Conservation (phyloP, 2,329 filamentous ascomycete species). For the Pleurostoma richardsiae region DNA sequence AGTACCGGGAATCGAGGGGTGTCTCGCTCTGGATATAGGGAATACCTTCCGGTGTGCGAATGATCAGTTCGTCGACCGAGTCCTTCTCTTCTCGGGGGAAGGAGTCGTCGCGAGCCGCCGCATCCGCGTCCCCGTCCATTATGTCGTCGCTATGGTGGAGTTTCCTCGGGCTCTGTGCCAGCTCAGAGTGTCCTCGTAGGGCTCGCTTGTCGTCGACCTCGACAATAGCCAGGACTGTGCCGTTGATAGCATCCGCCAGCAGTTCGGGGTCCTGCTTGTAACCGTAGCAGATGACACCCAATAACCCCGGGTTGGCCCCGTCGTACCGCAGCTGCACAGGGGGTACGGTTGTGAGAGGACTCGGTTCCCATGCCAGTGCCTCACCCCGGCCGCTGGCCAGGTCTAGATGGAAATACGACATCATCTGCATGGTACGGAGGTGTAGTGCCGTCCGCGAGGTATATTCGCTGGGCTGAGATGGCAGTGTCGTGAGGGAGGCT, state of each 20-base stretch:
- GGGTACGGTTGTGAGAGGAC: slow-evolving; percentile 47
- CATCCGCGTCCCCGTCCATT: slow-evolving; percentile 3
- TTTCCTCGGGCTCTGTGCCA: too few species aligned
- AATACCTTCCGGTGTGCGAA: slow-evolving; percentile 46
- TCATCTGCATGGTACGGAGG: slow-evolving; percentile 68
- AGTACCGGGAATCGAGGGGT: slow-evolving; percentile 56
- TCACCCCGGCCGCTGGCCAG: slow-evolving; percentile 4
- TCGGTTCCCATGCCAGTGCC: slow-evolving; percentile 39
- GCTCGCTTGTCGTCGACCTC: slow-evolving; percentile 47
- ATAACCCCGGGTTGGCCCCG: slow-evolving; percentile 44
- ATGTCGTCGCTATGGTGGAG: neutral
- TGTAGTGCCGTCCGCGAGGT: slow-evolving; percentile 58
- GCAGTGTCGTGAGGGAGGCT: slow-evolving; percentile 43
- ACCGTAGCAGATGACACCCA: slow-evolving; percentile 65
- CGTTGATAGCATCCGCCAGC: slow-evolving; percentile 62
- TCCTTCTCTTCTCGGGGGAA: too few species aligned
- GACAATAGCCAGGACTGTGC: slow-evolving; percentile 64
- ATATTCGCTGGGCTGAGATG: slow-evolving; percentile 53
- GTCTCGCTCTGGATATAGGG: slow-evolving; percentile 55
- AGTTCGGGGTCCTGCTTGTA: slow-evolving; percentile 55
- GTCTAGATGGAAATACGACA: slow-evolving; percentile 68
- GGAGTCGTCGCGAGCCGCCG: slow-evolving; percentile 10
- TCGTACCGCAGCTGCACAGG: slow-evolving; percentile 62
- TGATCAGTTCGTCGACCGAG: slow-evolving; percentile 16
- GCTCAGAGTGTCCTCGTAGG: slow-evolving; percentile 31